Conservation (phyloP, 495 filamentous ascomycete species). For the Acidiella bohemica region DNA sequence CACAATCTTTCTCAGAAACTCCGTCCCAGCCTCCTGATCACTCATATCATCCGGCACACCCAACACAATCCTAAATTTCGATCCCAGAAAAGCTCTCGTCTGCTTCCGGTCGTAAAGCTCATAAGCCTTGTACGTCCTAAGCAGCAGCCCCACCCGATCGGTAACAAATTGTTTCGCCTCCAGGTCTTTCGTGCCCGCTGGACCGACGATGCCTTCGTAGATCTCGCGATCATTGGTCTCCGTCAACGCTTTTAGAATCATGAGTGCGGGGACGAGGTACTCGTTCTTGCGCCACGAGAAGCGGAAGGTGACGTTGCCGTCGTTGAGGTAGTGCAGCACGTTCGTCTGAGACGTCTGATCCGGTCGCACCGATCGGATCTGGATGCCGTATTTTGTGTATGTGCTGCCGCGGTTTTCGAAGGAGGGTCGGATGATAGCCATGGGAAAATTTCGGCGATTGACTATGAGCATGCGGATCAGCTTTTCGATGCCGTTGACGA, state of each 20-base stretch:
- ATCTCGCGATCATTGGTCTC: slow-evolving; percentile 96
- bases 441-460: slow-evolving; percentile 78
- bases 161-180: slow-evolving; percentile 79
- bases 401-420: slow-evolving; percentile 71
- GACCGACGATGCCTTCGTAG: slow-evolving; percentile 75
- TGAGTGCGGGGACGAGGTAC: slow-evolving; percentile 84
- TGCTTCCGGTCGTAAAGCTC: slow-evolving; percentile 61
- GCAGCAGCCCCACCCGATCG: slow-evolving; percentile 79
- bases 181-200: slow-evolving; percentile 54
- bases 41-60: slow-evolving; percentile 65
- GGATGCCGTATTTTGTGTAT: slow-evolving; percentile 80
- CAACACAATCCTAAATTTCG: slow-evolving; percentile 78
- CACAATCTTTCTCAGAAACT: slow-evolving; percentile 80
- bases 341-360: slow-evolving; percentile 98
- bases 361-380: slow-evolving; percentile 79
- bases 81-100: slow-evolving; percentile 70
- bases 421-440: slow-evolving; percentile 81
- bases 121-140: slow-evolving; percentile 88
- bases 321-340: slow-evolving; percentile 84
- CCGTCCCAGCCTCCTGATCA: slow-evolving; percentile 74
- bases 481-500: slow-evolving; percentile 94
- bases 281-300: slow-evolving; percentile 98
- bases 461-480: slow-evolving; percentile 85
- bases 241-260: slow-evolving; percentile 87
- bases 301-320: slow-evolving; percentile 90